Evolutionary conservation across 2,329 filamentous ascomycete species (phyloP).

Genomic region (Fusarium floridanum): DNA sequence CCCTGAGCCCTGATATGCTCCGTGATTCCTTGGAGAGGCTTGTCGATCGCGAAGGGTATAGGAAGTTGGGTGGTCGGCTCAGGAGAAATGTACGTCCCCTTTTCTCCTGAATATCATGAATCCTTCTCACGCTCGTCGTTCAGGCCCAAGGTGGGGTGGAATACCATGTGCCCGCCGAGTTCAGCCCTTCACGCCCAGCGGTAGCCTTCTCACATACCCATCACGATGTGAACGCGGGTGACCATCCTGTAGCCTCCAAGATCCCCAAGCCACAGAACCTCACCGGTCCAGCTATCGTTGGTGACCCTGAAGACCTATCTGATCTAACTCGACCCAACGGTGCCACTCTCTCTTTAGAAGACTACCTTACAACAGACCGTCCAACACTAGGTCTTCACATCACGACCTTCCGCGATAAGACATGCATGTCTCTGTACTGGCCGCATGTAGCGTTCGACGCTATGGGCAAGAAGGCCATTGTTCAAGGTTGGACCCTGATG

Average conservation of each 20-base stretch:
- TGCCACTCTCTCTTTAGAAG: conserved; percentile 23
- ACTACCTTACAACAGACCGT: conserved; percentile 54
- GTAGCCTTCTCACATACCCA: conserved; percentile 4
- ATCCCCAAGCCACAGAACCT: not conserved
- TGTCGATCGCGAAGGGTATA: conserved; percentile 1
- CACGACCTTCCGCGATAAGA: conserved; percentile 57
- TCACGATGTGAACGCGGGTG: not conserved
- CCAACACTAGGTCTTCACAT: conserved; percentile 59
- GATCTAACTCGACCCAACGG: not conserved
- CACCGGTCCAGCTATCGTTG: conserved; percentile 3
- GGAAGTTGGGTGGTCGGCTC: conserved; percentile 12
- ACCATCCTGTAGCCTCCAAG: conserved; percentile 6
- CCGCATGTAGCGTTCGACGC: conserved; percentile 58
- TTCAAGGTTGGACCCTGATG: conserved; percentile 53
- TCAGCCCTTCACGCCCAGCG: not conserved
- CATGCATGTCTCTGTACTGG: conserved; percentile 55
- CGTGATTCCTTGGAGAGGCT: not conserved
- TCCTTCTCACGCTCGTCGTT: not conserved
- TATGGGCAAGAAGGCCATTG: conserved; percentile 52
- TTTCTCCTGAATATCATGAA: not conserved
- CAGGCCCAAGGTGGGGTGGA: not conserved
- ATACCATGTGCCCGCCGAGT: conserved; percentile 3
- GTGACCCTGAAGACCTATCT: conserved; percentile 7
- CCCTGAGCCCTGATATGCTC: conserved; percentile 18
- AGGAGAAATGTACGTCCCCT: not conserved